A percentile compares a stretch with the other conserved stretches of the same genome.
These are phyloP conservation scores for Macrolepiota albuminosa DNA, from an alignment of 768 basidiomycete species.

Conservation along the genomic window DNA sequence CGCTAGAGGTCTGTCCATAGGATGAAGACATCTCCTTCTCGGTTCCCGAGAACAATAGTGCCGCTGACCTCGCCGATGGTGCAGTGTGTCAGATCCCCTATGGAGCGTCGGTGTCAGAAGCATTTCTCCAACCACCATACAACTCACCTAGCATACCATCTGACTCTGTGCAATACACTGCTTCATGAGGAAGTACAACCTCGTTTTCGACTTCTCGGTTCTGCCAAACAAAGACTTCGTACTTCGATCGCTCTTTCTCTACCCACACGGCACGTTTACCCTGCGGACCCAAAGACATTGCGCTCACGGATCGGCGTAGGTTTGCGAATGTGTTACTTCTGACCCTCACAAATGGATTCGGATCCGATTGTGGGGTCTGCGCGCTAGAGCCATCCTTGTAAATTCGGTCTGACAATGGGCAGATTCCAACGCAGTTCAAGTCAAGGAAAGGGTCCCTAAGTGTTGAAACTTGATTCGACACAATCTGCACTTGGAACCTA, in stretches of 20 bases:
- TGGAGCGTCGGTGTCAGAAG: not conserved
- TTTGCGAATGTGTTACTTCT: not conserved
- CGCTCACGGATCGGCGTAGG: constrained; percentile 42
- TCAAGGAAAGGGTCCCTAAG: constrained; percentile 24
- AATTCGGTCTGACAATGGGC: constrained; percentile 32
- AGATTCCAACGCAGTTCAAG: constrained; percentile 38
- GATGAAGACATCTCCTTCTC: constrained; percentile 34
- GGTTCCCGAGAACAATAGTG: constrained; percentile 35
- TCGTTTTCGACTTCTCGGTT: constrained; percentile 3
- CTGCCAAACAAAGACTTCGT: constrained; percentile 43
- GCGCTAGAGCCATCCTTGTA: not conserved
- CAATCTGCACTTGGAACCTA: constrained; percentile 34
- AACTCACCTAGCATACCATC: constrained; percentile 36
- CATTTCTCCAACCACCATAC: not conserved
- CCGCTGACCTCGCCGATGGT: constrained; percentile 43
- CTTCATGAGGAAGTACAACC: constrained; percentile 23
- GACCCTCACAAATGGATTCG: not conserved
- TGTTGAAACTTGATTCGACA: constrained; percentile 2
- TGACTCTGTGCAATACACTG: constrained; percentile 28
- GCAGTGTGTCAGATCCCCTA: constrained; percentile 43
- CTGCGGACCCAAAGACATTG: constrained; percentile 42
- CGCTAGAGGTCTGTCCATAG: constrained; percentile 16
- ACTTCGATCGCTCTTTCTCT: constrained; percentile 40
- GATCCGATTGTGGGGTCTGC: not conserved
- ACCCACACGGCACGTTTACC: constrained; percentile 54